Conservation (phyloP, 192 early-diverging fungal genomes). For the Dispira simplex region DNA sequence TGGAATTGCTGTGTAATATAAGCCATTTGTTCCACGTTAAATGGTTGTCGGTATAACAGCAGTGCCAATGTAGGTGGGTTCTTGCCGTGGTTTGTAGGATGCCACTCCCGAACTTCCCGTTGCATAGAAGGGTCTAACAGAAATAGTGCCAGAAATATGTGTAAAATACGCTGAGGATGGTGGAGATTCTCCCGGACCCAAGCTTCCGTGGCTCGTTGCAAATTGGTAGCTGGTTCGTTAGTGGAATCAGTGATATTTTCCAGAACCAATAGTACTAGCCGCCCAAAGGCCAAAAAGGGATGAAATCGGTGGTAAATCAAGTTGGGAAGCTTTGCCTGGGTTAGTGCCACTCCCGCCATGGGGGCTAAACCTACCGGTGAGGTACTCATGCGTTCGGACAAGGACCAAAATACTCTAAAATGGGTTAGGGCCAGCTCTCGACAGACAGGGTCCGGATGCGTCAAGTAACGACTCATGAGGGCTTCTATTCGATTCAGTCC, state of each 20-base stretch:
- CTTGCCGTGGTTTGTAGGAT: slow-evolving; percentile 18
- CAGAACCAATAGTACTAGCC: slow-evolving; percentile 64
- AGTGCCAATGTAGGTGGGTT: slow-evolving; percentile 24
- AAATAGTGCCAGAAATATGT: slow-evolving; percentile 17
- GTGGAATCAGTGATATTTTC: slow-evolving; percentile 25
- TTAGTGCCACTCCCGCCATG: too few species aligned
- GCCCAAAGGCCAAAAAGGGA: slow-evolving; percentile 36
- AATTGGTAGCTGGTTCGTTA: slow-evolving; percentile 9
- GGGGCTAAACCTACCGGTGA: not conserved
- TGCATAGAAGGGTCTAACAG: slow-evolving; percentile 31
- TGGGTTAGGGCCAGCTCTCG: slow-evolving; percentile 3
- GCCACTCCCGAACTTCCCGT: not conserved
- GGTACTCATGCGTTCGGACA: slow-evolving; percentile 19
- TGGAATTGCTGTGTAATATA: slow-evolving; percentile 44
- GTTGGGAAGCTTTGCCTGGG: not conserved
- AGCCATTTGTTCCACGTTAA: slow-evolving; percentile 49
- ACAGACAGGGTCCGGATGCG: not conserved
- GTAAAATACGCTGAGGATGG: slow-evolving; percentile 18
- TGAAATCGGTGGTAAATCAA: slow-evolving; percentile 1
- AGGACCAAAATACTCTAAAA: slow-evolving; percentile 56
- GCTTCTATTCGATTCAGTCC: slow-evolving; percentile 43
- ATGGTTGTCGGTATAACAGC: slow-evolving; percentile 35
- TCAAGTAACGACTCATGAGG: slow-evolving; percentile 25
- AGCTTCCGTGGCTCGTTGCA: slow-evolving; percentile 11
- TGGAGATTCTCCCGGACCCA: slow-evolving; percentile 11